phyloP scores from a whole-genome alignment of 225 moss, liverwort and hornwort species.

The Rhytidiadelphus loreus region DNA sequence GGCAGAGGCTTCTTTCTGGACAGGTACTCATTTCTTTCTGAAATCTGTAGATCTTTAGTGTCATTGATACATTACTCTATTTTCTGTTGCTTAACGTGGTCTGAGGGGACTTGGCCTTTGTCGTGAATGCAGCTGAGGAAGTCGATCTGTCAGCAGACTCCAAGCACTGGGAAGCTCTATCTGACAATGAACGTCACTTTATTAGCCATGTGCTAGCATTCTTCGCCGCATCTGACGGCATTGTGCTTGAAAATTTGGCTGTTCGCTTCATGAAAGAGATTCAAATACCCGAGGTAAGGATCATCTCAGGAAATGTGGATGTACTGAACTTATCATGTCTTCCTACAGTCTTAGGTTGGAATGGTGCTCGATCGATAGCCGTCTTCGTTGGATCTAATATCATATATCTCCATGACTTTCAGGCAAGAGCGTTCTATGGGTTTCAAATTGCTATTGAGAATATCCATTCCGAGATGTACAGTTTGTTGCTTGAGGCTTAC shows the following conservation, averaged over 20 bases:
- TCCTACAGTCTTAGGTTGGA: background rate
- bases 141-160: constrained; percentile 72
- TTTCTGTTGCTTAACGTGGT: background rate
- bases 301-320: background rate
- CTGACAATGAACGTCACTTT: constrained; percentile 69
- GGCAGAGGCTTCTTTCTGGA: constrained; percentile 58
- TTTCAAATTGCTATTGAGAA: constrained; percentile 97
- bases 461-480: constrained; percentile 98
- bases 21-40: constrained; percentile 2
- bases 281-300: constrained; percentile 79
- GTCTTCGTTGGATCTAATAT: background rate
- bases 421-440: constrained; percentile 83
- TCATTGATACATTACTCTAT: background rate
- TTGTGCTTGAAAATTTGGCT: constrained; percentile 89
- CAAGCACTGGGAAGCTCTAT: constrained; percentile 77
- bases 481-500: constrained; percentile 73
- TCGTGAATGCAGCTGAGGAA: constrained; percentile 59
- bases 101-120: background rate
- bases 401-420: background rate
- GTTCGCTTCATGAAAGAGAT: constrained; percentile 93
- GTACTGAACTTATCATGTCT: background rate
- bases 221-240: constrained; percentile 93
- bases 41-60: too few relatives aligned
- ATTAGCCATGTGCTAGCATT: constrained; percentile 95
- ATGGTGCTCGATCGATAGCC: too few relatives aligned